A percentile compares a stretch with the other conserved stretches of the same genome.
Conservation (phyloP, 2,329 filamentous ascomycete species). For the Laburnicola sp. region DNA sequence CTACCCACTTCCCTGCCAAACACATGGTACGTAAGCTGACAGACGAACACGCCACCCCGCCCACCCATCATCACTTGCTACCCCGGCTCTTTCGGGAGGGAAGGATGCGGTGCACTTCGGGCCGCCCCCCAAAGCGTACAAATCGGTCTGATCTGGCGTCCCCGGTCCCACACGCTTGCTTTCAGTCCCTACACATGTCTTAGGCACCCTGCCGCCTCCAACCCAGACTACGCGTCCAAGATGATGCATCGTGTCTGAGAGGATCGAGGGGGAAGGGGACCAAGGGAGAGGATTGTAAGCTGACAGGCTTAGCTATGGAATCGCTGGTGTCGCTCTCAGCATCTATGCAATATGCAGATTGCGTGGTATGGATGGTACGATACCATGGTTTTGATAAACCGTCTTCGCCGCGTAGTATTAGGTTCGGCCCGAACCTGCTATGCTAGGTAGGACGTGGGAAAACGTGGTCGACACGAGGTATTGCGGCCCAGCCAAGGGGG, state of each 20-base stretch:
- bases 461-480: neutral
- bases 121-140: constrained; percentile 14
- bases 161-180: neutral
- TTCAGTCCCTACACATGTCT: neutral
- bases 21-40: neutral
- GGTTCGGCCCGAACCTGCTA: neutral
- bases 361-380: too few species aligned
- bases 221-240: neutral
- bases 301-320: constrained; percentile 5
- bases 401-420: too few species aligned
- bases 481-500: neutral
- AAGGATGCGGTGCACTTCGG: constrained; percentile 25
- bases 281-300: constrained; percentile 7
- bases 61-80: constrained; percentile 1
- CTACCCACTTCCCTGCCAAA: too few species aligned
- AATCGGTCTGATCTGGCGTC: constrained; percentile 2
- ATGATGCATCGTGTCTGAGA: constrained; percentile 1
- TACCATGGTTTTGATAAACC: too few species aligned
- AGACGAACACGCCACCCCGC: constrained; percentile 3
- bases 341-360: too few species aligned
- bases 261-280: neutral
- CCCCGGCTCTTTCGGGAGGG: constrained; percentile 14
- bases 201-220: constrained; percentile 9
- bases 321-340: too few species aligned
- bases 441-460: neutral